Base-by-base conservation (phyloP, 148 eudicot species). In the Arbutus unedo region DNA sequence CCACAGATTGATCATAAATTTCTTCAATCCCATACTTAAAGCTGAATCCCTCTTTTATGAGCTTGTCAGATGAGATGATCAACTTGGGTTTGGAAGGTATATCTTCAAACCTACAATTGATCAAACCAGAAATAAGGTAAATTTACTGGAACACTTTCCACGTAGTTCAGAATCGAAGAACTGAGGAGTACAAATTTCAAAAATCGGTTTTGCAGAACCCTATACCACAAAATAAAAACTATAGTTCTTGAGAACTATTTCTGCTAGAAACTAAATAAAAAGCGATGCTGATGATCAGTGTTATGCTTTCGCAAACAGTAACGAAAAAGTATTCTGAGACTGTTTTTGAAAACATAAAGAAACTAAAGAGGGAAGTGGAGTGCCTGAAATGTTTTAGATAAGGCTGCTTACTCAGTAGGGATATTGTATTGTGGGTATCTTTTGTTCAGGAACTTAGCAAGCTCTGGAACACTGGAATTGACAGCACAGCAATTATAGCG, bases 11-110 rank as follows among this genome's bases (percentile, higher is more conserved):
- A 43, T 91, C 96, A 68, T 87, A 93, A 48, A 91, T 85, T 66
- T 89, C 92, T 81, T 90, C 94, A 4, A 89, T 88, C 45, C 92
- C 93, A 74, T 93, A 88, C 87, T 90, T 90, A 82, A 90, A 93
- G 59, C 81, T 83, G 74, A 93, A 93, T 59, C 94, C 96, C 78
- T 93, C 96, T 13, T 90, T 88, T 75, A 85, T 71, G 16, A 93
- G 92, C 86, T 93, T 93, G 47, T 91, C 94, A 0, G 96, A 91
- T 0, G 96, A 91, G 48, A 93, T n/a, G 3, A 84, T 77, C 83
- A 89, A 73, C 91, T 93, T 91, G 6, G 90, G 74, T 83, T 88
- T 86, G 23, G 89, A 77, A 0, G 94, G 96, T 62, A 93, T 77
- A 51, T 85, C 93, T 21, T 78, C 92, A 47, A 91, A 89, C 11